Evolutionary conservation across 2,329 filamentous ascomycete genomes (phyloP).

Genomic region (Laburnicola sp.): DNA sequence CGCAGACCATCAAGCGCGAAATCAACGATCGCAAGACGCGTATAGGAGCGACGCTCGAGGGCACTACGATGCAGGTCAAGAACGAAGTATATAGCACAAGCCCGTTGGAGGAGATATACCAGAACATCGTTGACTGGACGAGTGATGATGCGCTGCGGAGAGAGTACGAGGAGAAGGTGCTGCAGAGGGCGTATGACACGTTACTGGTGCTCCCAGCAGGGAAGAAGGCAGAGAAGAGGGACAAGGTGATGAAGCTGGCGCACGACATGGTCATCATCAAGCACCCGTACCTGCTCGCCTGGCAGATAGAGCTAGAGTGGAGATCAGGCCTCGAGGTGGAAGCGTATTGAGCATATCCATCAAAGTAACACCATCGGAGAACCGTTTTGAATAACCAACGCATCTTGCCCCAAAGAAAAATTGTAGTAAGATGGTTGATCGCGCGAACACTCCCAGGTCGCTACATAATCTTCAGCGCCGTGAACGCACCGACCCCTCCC

Average conservation of each 20-base stretch:
- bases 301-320: constrained; percentile 91
- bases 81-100: constrained; percentile 78
- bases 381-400: too few species aligned
- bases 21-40: constrained; percentile 88
- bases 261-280: constrained; percentile 96
- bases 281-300: constrained; percentile 84
- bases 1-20: constrained; percentile 82
- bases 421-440: neutral
- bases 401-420: too few species aligned
- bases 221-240: constrained; percentile 70
- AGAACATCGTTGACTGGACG: constrained; percentile 85
- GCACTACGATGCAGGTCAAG: constrained; percentile 86
- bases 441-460: neutral
- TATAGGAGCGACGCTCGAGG: constrained; percentile 78
- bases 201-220: constrained; percentile 69
- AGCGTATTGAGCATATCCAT: constrained; percentile 21
- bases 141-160: constrained; percentile 82
- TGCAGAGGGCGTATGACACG: constrained; percentile 78
- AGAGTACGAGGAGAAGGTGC: constrained; percentile 84
- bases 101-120: constrained; percentile 77
- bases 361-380: neutral
- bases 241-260: constrained; percentile 74
- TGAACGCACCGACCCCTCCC: constrained; percentile 8
- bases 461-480: constrained; percentile 16
- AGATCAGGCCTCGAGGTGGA: constrained; percentile 54